These are phyloP conservation scores for Psophocarpus tetragonolobus DNA, from an alignment of 306 rosid species.

Conservation along the genomic window DNA sequence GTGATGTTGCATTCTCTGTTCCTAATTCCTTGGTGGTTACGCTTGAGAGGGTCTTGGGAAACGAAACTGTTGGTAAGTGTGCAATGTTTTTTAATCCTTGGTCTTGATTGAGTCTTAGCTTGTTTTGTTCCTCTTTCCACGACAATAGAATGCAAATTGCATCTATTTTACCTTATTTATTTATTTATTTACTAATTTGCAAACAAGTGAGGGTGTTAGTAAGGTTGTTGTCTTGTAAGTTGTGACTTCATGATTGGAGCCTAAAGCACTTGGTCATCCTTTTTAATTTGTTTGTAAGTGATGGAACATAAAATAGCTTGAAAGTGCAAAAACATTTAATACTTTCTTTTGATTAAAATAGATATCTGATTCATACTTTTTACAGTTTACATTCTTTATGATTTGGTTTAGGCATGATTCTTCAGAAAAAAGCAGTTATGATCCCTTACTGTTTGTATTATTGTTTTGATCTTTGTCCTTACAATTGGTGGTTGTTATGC, in stretches of 20 bases:
- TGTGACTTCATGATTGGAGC: no score
- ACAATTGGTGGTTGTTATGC: background rate
- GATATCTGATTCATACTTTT: background rate
- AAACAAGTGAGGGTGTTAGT: background rate
- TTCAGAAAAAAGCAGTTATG: background rate
- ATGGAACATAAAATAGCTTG: background rate
- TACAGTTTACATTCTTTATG: background rate
- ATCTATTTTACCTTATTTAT: background rate
- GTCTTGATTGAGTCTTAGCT: background rate
- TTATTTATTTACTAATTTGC: background rate
- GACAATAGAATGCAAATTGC: background rate
- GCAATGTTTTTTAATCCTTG: constrained; percentile 28
- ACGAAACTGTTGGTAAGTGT: constrained; percentile 88
- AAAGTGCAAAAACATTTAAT: background rate
- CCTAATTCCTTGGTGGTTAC: constrained; percentile 89
- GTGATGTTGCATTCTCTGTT: constrained; percentile 88
- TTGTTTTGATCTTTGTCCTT: background rate
- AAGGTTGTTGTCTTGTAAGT: no score
- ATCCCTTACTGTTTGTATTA: background rate
- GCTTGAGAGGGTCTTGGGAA: constrained; percentile 90
- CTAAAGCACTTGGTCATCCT: no score
- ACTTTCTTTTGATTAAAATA: background rate
- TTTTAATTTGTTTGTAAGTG: background rate
- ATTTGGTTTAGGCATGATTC: background rate
- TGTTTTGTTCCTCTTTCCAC: background rate